phyloP scores from a whole-genome alignment of 2,329 filamentous ascomycete species.

The Myriosclerotinia curreyana region DNA sequence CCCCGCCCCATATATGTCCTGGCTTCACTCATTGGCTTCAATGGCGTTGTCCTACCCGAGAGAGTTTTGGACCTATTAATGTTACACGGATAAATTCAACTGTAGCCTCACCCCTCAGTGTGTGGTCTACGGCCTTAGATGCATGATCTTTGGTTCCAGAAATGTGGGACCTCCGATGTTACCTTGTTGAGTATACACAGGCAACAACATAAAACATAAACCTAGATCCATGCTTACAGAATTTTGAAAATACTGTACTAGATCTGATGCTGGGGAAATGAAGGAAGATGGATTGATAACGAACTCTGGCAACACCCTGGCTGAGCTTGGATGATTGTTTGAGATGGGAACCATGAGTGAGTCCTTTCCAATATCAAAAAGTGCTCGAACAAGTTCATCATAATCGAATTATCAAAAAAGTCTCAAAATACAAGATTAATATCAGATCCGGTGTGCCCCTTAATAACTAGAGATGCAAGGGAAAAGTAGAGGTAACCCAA shows the following conservation, averaged over 20 bases:
- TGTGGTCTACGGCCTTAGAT: not conserved
- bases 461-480: not conserved
- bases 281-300: slow-evolving; percentile 17
- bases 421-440: not conserved
- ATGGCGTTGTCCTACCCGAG: not conserved
- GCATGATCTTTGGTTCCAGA: slow-evolving; percentile 7
- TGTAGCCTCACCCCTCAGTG: not conserved
- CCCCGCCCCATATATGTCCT: not conserved
- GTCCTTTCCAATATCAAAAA: slow-evolving; percentile 4
- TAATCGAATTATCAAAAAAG: slow-evolving; percentile 8
- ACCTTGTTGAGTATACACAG: slow-evolving; percentile 1
- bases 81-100: slow-evolving; percentile 8
- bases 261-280: slow-evolving; percentile 13
- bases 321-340: not conserved
- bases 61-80: not conserved
- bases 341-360: not conserved
- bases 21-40: slow-evolving; percentile 1
- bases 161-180: slow-evolving; percentile 8
- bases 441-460: not conserved
- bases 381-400: not conserved
- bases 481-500: not conserved
- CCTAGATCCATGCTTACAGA: slow-evolving; percentile 13
- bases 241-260: slow-evolving; percentile 4
- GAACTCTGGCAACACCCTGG: slow-evolving; percentile 3
- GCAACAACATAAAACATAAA: not conserved